Evolutionary conservation across 371 early-diverging fungal species (phyloP).

Genomic region (Saksenaea vasiformis): DNA sequence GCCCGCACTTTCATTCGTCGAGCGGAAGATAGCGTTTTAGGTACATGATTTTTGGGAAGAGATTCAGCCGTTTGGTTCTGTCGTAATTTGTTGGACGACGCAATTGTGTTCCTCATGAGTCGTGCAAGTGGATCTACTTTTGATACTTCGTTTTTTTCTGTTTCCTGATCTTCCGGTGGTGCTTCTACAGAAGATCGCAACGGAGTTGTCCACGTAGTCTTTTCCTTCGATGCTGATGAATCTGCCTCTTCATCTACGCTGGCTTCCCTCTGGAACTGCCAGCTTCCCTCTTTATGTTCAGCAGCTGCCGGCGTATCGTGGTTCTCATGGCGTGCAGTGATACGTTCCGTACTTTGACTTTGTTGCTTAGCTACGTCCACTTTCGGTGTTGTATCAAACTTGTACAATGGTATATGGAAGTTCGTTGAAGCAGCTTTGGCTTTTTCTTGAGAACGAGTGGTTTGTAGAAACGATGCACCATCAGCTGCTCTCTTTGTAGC

Average conservation of each 20-base stretch:
- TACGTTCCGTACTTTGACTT: background rate
- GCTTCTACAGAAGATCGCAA: background rate
- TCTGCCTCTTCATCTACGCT: background rate
- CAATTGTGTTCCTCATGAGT: background rate
- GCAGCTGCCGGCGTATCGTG: background rate
- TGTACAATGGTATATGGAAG: slow-evolving; percentile 1
- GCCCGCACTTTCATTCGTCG: background rate
- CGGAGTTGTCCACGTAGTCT: background rate
- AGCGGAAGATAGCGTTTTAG: background rate
- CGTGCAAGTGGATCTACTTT: background rate
- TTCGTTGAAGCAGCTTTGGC: background rate
- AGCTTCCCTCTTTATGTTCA: background rate
- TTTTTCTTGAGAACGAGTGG: background rate
- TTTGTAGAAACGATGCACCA: background rate
- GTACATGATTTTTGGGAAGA: background rate
- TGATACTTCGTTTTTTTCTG: background rate
- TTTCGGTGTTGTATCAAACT: slow-evolving; percentile 1
- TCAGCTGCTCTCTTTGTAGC: background rate
- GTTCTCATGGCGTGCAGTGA: background rate
- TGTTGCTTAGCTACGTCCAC: background rate
- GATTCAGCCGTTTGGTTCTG: background rate
- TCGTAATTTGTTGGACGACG: background rate
- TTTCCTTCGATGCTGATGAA: background rate
- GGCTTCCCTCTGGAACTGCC: background rate
- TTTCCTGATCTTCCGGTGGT: background rate